Percentiles rank a stretch among this genome's conserved stretches.
These are phyloP conservation scores for Beta corolliflora DNA, from an alignment of 179 eudicot species.

Conservation along the genomic window DNA sequence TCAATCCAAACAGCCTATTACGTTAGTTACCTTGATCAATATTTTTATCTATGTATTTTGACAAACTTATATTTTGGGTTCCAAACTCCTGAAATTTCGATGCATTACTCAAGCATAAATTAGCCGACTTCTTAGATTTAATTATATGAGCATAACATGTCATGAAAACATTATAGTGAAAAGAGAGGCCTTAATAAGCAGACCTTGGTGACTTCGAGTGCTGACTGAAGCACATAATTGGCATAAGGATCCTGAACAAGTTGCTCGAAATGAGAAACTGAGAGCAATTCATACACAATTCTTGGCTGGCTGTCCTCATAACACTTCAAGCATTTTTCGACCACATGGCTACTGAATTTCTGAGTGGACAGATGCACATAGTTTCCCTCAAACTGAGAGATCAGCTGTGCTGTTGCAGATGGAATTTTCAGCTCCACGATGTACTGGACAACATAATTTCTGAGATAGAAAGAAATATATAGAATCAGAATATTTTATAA, in stretches of 20 bases:
- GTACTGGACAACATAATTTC: slow-evolving; percentile 79
- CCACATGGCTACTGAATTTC: slow-evolving; percentile 83
- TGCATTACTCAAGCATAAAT: background rate
- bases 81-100: background rate
- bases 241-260: slow-evolving; percentile 79
- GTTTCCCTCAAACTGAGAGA: slow-evolving; percentile 57
- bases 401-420: slow-evolving; percentile 42
- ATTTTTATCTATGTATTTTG: background rate
- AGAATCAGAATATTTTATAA: background rate
- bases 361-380: slow-evolving; percentile 61
- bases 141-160: background rate
- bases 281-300: slow-evolving; percentile 62
- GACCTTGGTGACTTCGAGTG: slow-evolving; percentile 69
- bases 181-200: slow-evolving; percentile 2
- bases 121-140: background rate
- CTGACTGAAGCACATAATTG: slow-evolving; percentile 72
- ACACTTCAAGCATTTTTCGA: slow-evolving; percentile 59
- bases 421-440: slow-evolving; percentile 61
- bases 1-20: background rate
- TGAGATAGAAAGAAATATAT: slow-evolving; percentile 24
- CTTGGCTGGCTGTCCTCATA: slow-evolving; percentile 49
- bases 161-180: background rate
- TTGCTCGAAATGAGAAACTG: slow-evolving; percentile 59
- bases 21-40: background rate
- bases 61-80: background rate